Evolutionary conservation across 805 yeast genomes (phyloP).

Genomic region (Candida montana): DNA sequence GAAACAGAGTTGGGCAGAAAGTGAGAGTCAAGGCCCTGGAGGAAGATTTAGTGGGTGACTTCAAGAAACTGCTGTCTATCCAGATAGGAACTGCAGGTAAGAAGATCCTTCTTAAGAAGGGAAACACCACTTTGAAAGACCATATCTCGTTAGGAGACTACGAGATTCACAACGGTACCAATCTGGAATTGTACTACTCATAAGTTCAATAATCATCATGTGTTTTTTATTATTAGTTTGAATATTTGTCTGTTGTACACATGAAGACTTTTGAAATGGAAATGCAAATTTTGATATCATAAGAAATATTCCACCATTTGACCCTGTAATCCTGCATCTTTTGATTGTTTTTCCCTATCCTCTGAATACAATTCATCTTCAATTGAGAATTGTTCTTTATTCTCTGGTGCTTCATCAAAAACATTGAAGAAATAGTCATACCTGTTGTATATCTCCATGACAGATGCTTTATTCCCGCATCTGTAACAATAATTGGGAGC

Average conservation of each 20-base stretch:
- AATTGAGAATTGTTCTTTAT: conserved; percentile 43
- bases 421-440: conserved; percentile 78
- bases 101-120: conserved; percentile 69
- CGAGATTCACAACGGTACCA: conserved; percentile 86
- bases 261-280: too few relatives aligned
- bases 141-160: conserved; percentile 92
- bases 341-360: conserved; percentile 6
- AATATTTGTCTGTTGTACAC: too few relatives aligned
- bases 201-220: conserved; percentile 20
- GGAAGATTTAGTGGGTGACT: conserved; percentile 83
- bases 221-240: too few relatives aligned
- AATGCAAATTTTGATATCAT: conserved; percentile 27
- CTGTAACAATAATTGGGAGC: conserved; percentile 98
- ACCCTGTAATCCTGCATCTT: conserved; percentile 17
- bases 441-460: conserved; percentile 74
- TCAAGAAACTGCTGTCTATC: conserved; percentile 74
- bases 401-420: conserved; percentile 96
- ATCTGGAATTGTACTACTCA: conserved; percentile 75
- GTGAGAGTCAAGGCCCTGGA: conserved; percentile 82
- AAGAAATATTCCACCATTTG: conserved; percentile 50
- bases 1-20: conserved; percentile 70
- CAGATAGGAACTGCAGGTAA: conserved; percentile 76
- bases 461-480: conserved; percentile 97
- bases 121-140: conserved; percentile 78
- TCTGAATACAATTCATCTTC: conserved; percentile 17